Percentiles rank a stretch among this genome's conserved stretches.
These are phyloP conservation scores for Coemansia sp. DNA, from an alignment of 192 early-diverging fungal genomes.

Conservation along the genomic window DNA sequence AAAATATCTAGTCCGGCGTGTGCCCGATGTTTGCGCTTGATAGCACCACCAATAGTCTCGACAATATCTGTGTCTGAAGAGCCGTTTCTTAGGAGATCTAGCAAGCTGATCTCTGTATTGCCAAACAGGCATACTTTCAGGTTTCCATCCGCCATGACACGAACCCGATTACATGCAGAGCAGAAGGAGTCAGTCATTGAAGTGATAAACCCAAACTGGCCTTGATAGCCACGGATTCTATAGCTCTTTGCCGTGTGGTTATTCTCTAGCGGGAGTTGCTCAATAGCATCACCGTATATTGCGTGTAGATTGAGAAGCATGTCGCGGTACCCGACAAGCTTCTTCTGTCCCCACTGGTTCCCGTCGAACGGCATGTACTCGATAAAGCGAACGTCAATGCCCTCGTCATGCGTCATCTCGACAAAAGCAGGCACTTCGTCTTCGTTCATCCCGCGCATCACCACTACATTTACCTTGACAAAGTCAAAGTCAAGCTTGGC, in stretches of 20 bases:
- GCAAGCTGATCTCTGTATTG: conserved; percentile 81
- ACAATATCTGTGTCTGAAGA: conserved; percentile 64
- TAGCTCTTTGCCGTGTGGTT: conserved; percentile 82
- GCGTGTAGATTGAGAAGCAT: conserved; percentile 60
- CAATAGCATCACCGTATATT: conserved; percentile 59
- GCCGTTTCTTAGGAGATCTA: conserved; percentile 71
- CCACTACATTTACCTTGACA: conserved; percentile 93
- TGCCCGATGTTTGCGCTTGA: conserved; percentile 85
- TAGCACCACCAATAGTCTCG: conserved; percentile 70
- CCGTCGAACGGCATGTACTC: conserved; percentile 99
- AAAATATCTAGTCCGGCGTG: conserved; percentile 93
- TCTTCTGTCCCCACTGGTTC: conserved; percentile 83
- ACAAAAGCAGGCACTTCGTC: conserved; percentile 81
- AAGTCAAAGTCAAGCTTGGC: conserved; percentile 60
- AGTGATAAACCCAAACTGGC: conserved; percentile 95
- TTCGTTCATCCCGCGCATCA: conserved; percentile 86
- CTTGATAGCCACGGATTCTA: conserved; percentile 70
- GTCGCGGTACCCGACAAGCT: conserved; percentile 82
- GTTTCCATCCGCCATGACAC: conserved; percentile 92
- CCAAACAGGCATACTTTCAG: conserved; percentile 95
- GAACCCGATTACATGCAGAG: conserved; percentile 88
- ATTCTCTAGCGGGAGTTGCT: conserved; percentile 63
- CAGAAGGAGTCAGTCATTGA: conserved; percentile 99
- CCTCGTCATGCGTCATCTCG: conserved; percentile 71
- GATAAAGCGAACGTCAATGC: conserved; percentile 86